Base-by-base conservation (phyloP, 352 stramenopile genomes). In the Elongisporangium senticosum region DNA sequence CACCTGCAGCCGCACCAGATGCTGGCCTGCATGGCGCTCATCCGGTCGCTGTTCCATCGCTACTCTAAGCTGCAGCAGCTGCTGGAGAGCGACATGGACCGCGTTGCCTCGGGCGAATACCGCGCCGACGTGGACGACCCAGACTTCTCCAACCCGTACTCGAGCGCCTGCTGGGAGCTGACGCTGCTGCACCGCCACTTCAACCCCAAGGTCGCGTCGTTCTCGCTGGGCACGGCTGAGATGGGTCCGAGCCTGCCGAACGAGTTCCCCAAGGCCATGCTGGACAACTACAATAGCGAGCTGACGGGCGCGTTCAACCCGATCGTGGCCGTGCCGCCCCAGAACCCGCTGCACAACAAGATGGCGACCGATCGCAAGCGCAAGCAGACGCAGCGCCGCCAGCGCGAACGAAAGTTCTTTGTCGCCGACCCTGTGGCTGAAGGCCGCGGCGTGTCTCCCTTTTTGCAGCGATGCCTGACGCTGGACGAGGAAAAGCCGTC, bases 81-180 rank as follows among this genome's bases (percentile, higher is more conserved):
- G 43, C 79, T 99, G 0, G 95, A 99, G 70, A 98, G 95, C 60
- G 96, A 99, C 70, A 74, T 96, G 23, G 96, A 99, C 74, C 87
- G 96, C 49, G 91, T 98, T 33, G 87, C 94, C 39, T 90, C 92
- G 20, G 95, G 96, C 53, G 82, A 96, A 59, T 98, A 97, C 77
- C 78, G 85, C 51, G 86, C 83, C 17, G 86, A 97, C 63, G 87
- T 97, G 23, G 77, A 93, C 52, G 95, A 98, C 71, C 96, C 96
- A 19, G 95, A 99, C 73, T 96, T 98, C 58, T 84, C 88, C 21
- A 99, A 98, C 68, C 89, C 95, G 37, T 97, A 97, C 67, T 90
- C 94, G 59, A 97, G 86, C 20, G 93, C 93, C 1, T 88, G 86
- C 55, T 99, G 96, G 86, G 96, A 98, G 64, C 65, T 99, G 33